These are phyloP conservation scores for Scenedesmus sp. DNA, from an alignment of 163 green algal genomes.

Conservation along the genomic window DNA sequence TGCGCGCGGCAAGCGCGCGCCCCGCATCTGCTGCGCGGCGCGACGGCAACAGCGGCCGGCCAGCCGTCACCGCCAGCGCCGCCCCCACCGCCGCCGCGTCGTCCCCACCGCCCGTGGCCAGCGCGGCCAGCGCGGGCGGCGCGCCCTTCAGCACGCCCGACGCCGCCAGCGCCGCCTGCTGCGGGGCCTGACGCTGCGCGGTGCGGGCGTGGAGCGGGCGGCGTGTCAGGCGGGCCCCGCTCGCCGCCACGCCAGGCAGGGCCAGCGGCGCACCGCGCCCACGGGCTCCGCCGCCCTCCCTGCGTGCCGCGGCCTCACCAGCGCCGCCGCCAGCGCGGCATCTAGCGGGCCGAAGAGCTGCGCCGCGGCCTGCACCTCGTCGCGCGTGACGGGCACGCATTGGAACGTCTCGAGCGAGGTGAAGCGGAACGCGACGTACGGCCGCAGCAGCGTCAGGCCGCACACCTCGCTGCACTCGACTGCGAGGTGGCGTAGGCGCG, in stretches of 20 bases:
- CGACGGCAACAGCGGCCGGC: not conserved
- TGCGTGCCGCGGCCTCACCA: no score
- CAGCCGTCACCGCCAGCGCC: not conserved
- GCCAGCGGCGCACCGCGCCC: not conserved
- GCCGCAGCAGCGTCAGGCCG: slow-evolving; percentile 15
- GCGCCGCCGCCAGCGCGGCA: slow-evolving; percentile 21
- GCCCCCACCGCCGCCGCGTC: not conserved
- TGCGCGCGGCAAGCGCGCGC: not conserved
- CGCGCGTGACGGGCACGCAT: not conserved
- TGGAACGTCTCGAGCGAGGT: slow-evolving; percentile 7
- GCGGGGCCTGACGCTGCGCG: slow-evolving; percentile 10
- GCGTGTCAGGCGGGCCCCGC: no score
- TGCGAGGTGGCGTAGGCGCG: slow-evolving; percentile 1
- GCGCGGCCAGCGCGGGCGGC: not conserved
- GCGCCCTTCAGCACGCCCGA: not conserved
- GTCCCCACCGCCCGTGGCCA: not conserved
- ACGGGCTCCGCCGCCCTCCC: no score
- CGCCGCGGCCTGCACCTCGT: not conserved
- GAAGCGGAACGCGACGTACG: slow-evolving; percentile 38
- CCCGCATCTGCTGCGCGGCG: not conserved
- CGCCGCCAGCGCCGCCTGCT: slow-evolving; percentile 37
- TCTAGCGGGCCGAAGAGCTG: slow-evolving; percentile 26
- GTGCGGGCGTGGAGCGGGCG: no score
- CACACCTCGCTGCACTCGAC: not conserved
- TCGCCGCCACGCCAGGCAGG: not conserved